Conservation (phyloP, 164 flowering plant species). For the Aristolochia contorta region DNA sequence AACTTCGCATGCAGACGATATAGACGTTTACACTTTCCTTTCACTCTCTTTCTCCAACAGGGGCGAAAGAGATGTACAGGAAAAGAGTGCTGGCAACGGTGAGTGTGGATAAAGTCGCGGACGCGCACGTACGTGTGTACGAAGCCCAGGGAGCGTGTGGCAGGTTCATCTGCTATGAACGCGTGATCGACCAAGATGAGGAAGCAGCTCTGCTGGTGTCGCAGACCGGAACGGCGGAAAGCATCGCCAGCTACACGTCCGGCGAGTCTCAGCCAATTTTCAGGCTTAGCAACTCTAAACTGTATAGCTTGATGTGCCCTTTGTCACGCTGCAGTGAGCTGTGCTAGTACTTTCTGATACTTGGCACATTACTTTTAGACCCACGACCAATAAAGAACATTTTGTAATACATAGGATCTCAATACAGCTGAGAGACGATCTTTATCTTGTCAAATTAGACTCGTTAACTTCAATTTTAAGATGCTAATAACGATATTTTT, state of each 20-base stretch:
- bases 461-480: too few relatives aligned
- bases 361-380: too few relatives aligned
- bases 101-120: slow-evolving; percentile 41
- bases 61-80: slow-evolving; percentile 48
- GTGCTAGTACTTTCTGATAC: too few relatives aligned
- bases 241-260: slow-evolving; percentile 13
- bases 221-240: slow-evolving; percentile 24
- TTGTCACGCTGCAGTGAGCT: background rate
- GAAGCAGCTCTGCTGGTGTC: slow-evolving; percentile 33
- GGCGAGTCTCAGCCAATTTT: slow-evolving; percentile 4
- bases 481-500: too few relatives aligned
- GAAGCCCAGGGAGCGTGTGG: slow-evolving; percentile 54
- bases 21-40: too few relatives aligned
- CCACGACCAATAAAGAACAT: too few relatives aligned
- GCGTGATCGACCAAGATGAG: slow-evolving; percentile 24
- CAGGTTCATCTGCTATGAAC: slow-evolving; percentile 60
- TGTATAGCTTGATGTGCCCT: slow-evolving; percentile 27
- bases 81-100: slow-evolving; percentile 50
- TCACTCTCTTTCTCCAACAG: slow-evolving; percentile 14
- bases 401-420: too few relatives aligned
- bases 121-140: slow-evolving; percentile 47
- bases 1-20: too few relatives aligned
- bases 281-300: slow-evolving; percentile 37
- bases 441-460: too few relatives aligned
- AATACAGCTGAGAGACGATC: too few relatives aligned